Conservation (phyloP, 495 filamentous ascomycete genomes). For the Cairneyella variabilis region DNA sequence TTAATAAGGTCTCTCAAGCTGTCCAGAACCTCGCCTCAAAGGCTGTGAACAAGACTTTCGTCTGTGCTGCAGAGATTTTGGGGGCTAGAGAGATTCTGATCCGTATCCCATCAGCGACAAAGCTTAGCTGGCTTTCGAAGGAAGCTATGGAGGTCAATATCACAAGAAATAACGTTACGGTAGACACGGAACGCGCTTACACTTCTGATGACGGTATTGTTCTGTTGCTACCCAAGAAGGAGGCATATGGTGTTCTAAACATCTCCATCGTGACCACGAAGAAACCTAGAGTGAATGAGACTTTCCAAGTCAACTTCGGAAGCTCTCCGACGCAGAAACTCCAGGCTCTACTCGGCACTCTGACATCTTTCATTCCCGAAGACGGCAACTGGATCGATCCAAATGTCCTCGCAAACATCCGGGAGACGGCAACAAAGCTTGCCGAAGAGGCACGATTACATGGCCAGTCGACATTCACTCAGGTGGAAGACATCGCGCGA, state of each 20-base stretch:
- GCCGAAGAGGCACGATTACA: constrained; percentile 12
- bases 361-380: constrained; percentile 39
- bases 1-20: constrained; percentile 27
- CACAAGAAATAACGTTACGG: constrained; percentile 34
- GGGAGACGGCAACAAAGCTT: constrained; percentile 5
- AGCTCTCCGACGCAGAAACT: constrained; percentile 39
- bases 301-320: constrained; percentile 52
- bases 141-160: constrained; percentile 52
- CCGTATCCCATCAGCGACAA: constrained; percentile 43
- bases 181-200: constrained; percentile 52
- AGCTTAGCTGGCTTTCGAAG: constrained; percentile 38
- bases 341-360: constrained; percentile 37
- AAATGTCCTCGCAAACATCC: constrained; percentile 37
- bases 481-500: constrained; percentile 14
- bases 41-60: constrained; percentile 18
- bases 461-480: constrained; percentile 16
- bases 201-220: constrained; percentile 36
- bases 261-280: constrained; percentile 51
- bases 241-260: constrained; percentile 55
- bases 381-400: constrained; percentile 38
- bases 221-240: constrained; percentile 45
- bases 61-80: constrained; percentile 41
- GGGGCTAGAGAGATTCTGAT: constrained; percentile 56
- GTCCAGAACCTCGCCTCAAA: constrained; percentile 39
- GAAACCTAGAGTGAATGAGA: constrained; percentile 48